phyloP scores from a whole-genome alignment of 2,329 filamentous ascomycete species.

The Hypoxylon sp. region DNA sequence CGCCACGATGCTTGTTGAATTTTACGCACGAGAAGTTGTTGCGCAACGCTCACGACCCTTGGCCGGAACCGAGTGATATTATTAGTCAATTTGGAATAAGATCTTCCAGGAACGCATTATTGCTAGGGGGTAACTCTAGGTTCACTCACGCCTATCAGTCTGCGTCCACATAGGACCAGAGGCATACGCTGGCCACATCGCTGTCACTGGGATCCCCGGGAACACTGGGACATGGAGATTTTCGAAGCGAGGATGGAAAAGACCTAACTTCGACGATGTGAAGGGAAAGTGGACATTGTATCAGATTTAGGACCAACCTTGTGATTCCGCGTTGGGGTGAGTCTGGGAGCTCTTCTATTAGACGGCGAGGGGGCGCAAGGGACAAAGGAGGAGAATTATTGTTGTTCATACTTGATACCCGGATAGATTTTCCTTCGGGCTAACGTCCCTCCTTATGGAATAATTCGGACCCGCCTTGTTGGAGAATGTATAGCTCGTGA shows the following conservation, averaged over 20 bases:
- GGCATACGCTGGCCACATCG: conserved; percentile 14
- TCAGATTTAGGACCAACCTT: conserved; percentile 36
- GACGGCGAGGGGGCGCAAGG: conserved; percentile 5
- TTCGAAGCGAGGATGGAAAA: conserved; percentile 39
- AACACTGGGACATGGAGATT: conserved; percentile 18
- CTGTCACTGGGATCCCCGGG: conserved; percentile 7
- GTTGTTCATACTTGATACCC: conserved; percentile 56
- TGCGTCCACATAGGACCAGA: conserved; percentile 15
- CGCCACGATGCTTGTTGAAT: conserved; percentile 98
- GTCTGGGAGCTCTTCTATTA: conserved; percentile 2
- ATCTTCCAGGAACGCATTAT: conserved; percentile 7
- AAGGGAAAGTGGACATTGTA: conserved; percentile 40
- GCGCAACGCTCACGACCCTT: conserved; percentile 54
- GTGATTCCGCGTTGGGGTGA: conserved; percentile 23
- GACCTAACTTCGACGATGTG: conserved; percentile 42
- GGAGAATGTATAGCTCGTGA: conserved; percentile 3
- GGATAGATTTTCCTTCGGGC: conserved; percentile 56
- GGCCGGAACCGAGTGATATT: conserved; percentile 32
- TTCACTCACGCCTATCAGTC: conserved; percentile 22
- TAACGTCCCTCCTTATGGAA: conserved; percentile 36
- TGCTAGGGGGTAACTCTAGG: not conserved
- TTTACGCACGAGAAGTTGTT: conserved; percentile 93
- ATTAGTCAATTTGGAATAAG: conserved; percentile 15
- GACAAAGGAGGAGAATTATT: conserved; percentile 33
- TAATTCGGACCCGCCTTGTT: conserved; percentile 28